Percentiles rank a stretch among this genome's conserved stretches.
Conservation (phyloP, 73 alveolate species). For the Paramecium caudatum region DNA sequence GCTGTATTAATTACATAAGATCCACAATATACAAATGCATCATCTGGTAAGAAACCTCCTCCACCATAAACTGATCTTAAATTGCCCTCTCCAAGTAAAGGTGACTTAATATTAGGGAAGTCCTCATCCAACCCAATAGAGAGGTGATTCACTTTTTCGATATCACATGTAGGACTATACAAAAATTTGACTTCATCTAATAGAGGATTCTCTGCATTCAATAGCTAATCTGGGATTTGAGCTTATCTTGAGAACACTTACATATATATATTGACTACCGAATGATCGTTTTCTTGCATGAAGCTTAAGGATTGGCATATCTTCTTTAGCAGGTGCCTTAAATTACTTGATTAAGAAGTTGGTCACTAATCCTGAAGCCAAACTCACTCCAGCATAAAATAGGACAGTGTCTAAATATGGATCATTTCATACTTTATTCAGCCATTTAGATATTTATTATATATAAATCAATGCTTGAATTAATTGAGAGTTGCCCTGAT, state of each 20-base stretch:
- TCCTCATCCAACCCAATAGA: slow-evolving; percentile 75
- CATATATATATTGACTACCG: background rate
- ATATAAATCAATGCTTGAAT: slow-evolving; percentile 42
- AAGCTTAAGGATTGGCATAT: background rate
- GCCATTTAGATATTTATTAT: slow-evolving; percentile 33
- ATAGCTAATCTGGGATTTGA: background rate
- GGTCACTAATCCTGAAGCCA: slow-evolving; percentile 61
- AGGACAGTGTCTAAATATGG: slow-evolving; percentile 15
- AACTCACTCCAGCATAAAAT: slow-evolving; percentile 58
- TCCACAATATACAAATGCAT: slow-evolving; percentile 75
- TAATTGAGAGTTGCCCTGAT: slow-evolving; percentile 62
- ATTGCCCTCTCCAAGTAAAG: slow-evolving; percentile 83
- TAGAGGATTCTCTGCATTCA: slow-evolving; percentile 60
- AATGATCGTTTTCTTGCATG: background rate
- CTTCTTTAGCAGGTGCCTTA: background rate
- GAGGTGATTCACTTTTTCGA: slow-evolving; percentile 73
- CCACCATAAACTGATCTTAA: slow-evolving; percentile 85
- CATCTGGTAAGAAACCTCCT: slow-evolving; percentile 83
- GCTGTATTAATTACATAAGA: slow-evolving; percentile 74
- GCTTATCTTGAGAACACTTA: slow-evolving; percentile 46
- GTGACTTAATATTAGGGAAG: slow-evolving; percentile 64
- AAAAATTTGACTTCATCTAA: slow-evolving; percentile 73
- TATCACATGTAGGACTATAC: slow-evolving; percentile 73
- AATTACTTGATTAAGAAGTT: slow-evolving; percentile 29
- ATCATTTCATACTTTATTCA: background rate